Evolutionary conservation across 2,329 filamentous ascomycete species (phyloP), one percentile per base, ranked within the genome.

Genomic region (Dactylonectria estremocensis): DNA sequence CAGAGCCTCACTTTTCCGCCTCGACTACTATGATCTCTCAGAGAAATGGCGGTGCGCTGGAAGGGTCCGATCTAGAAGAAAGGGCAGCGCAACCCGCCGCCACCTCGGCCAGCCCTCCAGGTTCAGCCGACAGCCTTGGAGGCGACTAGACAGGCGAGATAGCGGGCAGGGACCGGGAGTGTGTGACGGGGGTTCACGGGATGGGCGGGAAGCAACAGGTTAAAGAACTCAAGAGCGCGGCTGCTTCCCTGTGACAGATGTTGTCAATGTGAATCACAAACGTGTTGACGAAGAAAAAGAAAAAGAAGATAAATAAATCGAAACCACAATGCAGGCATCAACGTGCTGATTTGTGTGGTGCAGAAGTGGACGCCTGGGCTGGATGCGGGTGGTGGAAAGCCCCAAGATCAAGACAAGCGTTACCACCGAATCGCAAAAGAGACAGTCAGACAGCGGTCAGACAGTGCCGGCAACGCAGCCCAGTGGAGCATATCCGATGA

Each of bases 91-190:
- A n/a, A 20, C 37, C 53, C 48, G 59, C 59, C 59, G 59, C 59
- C 59, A 62, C 59, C 35, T 56, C 31, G 31, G 56, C 45, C 52
- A 66, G 59, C 40, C 58, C 62, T 66, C 55, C 54, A 66, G 59
- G 62, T 57, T 69, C 59, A 63, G 58, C 58, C 59, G 59, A 59
- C 52, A 40, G 57, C 37, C 45, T 49, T 18, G 52, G 43, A 57
- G 49, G 35, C 49, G 53, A 13, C 58, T n/a, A 55, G 58, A 52
- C 59, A 59, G 60, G 14, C 53, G 54, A 63, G 54, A 45, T 40
- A 46, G 55, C 31, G 52, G 43, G 40, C 58, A 57, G 37, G 61
- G 48, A 48, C 61, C 50, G 45, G 31, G 48, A 33, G 56, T 33
- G 50, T 54, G 49, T 48, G 46, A 62, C 53, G 37, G 37, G 62